Base-by-base conservation (phyloP, 2,329 filamentous ascomycete genomes). In the Orbilia ellipsospora region DNA sequence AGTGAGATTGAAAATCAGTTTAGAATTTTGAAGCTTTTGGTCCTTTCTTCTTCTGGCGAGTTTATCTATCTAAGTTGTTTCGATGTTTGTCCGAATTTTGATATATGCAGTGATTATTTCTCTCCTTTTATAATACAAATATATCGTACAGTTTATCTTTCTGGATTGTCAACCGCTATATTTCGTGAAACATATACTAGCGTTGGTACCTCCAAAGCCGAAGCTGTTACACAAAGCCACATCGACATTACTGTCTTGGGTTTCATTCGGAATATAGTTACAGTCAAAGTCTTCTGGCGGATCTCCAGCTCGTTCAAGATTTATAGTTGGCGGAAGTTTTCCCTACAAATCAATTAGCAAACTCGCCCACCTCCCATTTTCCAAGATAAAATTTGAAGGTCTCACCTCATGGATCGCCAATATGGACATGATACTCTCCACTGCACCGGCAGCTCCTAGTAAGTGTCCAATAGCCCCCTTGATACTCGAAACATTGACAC, bases 191-290 rank as follows among this genome's bases (percentile, higher is more conserved):
- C 93, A 93, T 44, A 99, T 84, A 64, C 89, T 93, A 50, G 94
- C 94, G 83, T 99, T 99, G 0, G 94, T 98, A 15, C 95, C 95
- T 10, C 95, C 95, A 84, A 99, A 99, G 0, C 95, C 95, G 83
- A 99, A 99, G 81, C 94, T 98, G 80, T 99, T 99, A 2, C 92
- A 95, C 70, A 99, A 80, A 4, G 92, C 92, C 20, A 94, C 90
- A 69, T 88, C 84, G 10, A 98, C 88, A 1, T 85, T 81, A 78
- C 88, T 89, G 62, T 90, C 82, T 82, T 97, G 94, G 0, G 93
- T 86, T 54, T 85, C 81, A 2, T 89, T 85, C 0, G 93, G 88
- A 2, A 97, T 89, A 82, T 97, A 94, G 81, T 98, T 97, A 84
- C 94, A 96, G 77, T 89, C 84, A 64, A 92, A 90, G 2, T 89